phyloP scores from a whole-genome alignment of 805 yeast species.

The Aciculoconidium aculeatum region DNA sequence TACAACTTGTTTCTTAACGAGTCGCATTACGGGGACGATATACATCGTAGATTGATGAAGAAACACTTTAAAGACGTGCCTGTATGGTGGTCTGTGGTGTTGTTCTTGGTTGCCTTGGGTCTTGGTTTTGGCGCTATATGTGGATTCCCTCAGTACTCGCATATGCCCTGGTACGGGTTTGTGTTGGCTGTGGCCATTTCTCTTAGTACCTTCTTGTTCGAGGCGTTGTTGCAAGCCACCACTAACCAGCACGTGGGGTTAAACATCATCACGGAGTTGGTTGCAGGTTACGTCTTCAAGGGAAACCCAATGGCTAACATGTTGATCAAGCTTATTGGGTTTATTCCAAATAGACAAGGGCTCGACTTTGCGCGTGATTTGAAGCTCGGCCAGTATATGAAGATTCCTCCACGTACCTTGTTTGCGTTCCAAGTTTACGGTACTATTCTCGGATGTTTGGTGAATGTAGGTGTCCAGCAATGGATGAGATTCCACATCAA shows the following conservation, averaged over 20 bases:
- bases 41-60: conserved; percentile 17
- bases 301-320: conserved; percentile 17
- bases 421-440: conserved; percentile 14
- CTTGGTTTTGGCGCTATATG: conserved; percentile 17
- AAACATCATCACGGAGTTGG: conserved; percentile 14
- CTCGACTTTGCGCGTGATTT: conserved; percentile 13
- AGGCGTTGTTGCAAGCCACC: conserved; percentile 15
- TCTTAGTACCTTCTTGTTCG: conserved; percentile 12
- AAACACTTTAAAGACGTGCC: conserved; percentile 16
- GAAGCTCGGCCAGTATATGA: conserved; percentile 17
- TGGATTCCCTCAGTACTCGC: conserved; percentile 11
- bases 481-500: conserved; percentile 18
- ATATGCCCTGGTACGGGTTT: conserved; percentile 15
- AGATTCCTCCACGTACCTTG: conserved; percentile 14
- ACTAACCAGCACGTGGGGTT: conserved; percentile 16
- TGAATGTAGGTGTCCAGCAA: conserved; percentile 18
- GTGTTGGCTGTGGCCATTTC: conserved; percentile 12
- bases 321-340: conserved; percentile 15
- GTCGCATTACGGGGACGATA: conserved; percentile 13
- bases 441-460: conserved; percentile 16
- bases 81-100: conserved; percentile 16
- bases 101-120: conserved; percentile 19
- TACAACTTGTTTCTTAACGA: conserved; percentile 10
- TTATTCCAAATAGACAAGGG: conserved; percentile 16
- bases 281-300: conserved; percentile 14